Evolutionary conservation across 768 basidiomycete species (phyloP).

Genomic region (Hydnomerulius pinastri): DNA sequence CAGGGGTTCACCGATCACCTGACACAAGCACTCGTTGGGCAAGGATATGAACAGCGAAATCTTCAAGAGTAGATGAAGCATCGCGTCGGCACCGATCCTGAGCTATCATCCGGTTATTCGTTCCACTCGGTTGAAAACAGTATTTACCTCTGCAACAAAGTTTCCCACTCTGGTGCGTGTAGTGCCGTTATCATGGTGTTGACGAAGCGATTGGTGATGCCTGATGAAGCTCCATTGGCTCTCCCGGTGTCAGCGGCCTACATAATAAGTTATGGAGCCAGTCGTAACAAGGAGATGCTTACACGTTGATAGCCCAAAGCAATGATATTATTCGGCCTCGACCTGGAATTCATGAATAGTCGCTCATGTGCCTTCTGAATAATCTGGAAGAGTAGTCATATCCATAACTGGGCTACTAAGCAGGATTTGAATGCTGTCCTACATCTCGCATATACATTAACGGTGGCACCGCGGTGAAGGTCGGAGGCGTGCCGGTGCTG

Average conservation of each 20-base stretch:
- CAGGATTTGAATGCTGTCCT: slow-evolving; percentile 12
- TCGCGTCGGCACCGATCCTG: slow-evolving; percentile 76
- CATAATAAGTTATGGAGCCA: neutral
- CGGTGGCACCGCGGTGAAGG: slow-evolving; percentile 36
- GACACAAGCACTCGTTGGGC: slow-evolving; percentile 83
- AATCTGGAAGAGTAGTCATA: slow-evolving; percentile 40
- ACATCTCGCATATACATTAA: slow-evolving; percentile 60
- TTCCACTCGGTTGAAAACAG: neutral
- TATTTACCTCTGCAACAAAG: slow-evolving; percentile 57
- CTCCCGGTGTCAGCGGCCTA: slow-evolving; percentile 37
- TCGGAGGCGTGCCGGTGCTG: slow-evolving; percentile 17
- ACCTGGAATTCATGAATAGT: slow-evolving; percentile 43
- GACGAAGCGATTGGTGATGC: slow-evolving; percentile 60
- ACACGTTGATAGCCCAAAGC: slow-evolving; percentile 67
- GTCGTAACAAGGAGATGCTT: slow-evolving; percentile 17
- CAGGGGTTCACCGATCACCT: slow-evolving; percentile 76
- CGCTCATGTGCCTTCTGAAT: slow-evolving; percentile 62
- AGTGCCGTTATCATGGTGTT: slow-evolving; percentile 78
- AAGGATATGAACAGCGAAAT: slow-evolving; percentile 75
- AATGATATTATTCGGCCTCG: slow-evolving; percentile 56
- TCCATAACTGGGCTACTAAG: neutral
- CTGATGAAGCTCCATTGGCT: slow-evolving; percentile 39
- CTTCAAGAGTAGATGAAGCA: slow-evolving; percentile 76
- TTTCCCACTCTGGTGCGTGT: slow-evolving; percentile 66
- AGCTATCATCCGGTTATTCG: neutral